Evolutionary conservation across 2,329 filamentous ascomycete species (phyloP), one percentile per base, ranked within the genome.

Genomic region (Tolypocladium tundrense): DNA sequence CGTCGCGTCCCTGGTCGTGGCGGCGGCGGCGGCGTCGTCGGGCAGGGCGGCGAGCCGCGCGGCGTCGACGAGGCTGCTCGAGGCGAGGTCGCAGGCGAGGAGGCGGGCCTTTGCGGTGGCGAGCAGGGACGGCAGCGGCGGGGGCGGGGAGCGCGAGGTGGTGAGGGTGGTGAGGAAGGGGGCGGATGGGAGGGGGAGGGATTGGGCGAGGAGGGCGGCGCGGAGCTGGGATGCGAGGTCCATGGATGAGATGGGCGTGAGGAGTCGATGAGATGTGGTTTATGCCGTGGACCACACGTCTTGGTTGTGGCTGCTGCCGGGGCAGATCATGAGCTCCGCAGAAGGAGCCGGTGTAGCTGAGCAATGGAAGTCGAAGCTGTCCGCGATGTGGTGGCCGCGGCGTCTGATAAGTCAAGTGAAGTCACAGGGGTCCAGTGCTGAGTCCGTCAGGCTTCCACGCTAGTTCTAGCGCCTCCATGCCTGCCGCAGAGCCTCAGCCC

Each of bases 71-170:
- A 84, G 66, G 3, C 77, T 74, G 57, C 61, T 62, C 40, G 64
- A 63, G 1, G 87, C 87, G 61, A 97, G 82, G 73, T 97, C 90
- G 42, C 87, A 83, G 37, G 87, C 82, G 6, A 97, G 82, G 13
- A 97, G 77, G 57, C 91, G 90, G 64, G 91, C 88, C 63, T 88
- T 85, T 42, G 88, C 88, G 2, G 91, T 94, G 60, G 91, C 89
- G 58, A 88, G 78, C 24, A 96, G 79, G 4, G 88, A 87, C 35
- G 85, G 82, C 1, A 91, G 72, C 0, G 89, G 86, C 1, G 83
- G 85, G 19, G 78, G 76, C 51, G 75, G 80, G 69, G 64, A 81
- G 72, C 71, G 81, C 19, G 79, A 76, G 11, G 80, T 72, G 59
- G 88, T 69, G 68, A 93, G 84, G 58, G 73, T 74, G 58, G 78